Evolutionary conservation across 352 stramenopile species (phyloP).

Genomic region (Phytophthora foliorum): DNA sequence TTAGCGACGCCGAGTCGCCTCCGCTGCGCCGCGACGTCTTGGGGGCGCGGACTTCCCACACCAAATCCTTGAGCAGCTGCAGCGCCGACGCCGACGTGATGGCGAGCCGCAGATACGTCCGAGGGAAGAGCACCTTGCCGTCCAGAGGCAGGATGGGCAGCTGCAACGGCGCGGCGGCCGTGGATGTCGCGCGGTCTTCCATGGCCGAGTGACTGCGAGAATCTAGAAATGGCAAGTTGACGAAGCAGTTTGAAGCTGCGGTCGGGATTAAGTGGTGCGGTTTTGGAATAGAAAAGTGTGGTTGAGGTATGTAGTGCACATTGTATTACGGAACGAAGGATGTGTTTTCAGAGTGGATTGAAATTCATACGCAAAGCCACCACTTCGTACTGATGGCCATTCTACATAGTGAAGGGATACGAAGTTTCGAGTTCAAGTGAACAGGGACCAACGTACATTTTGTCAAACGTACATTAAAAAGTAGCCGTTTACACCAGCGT

Average conservation of each 20-base stretch:
- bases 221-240: slow-evolving; percentile 38
- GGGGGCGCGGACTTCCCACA: slow-evolving; percentile 75
- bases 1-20: slow-evolving; percentile 45
- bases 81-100: slow-evolving; percentile 70
- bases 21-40: slow-evolving; percentile 46
- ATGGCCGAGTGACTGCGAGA: slow-evolving; percentile 9
- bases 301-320: slow-evolving; percentile 16
- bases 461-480: slow-evolving; percentile 39
- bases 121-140: slow-evolving; percentile 79
- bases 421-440: slow-evolving; percentile 17
- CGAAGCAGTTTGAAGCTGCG: slow-evolving; percentile 16
- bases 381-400: slow-evolving; percentile 27
- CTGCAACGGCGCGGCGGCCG: slow-evolving; percentile 40
- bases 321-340: neutral
- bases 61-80: slow-evolving; percentile 81
- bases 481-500: slow-evolving; percentile 20
- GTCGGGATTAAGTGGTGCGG: slow-evolving; percentile 16
- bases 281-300: neutral
- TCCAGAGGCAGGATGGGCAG: slow-evolving; percentile 77
- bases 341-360: slow-evolving; percentile 1
- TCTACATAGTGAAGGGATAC: slow-evolving; percentile 29
- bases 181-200: slow-evolving; percentile 31
- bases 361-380: slow-evolving; percentile 19
- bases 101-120: slow-evolving; percentile 77
- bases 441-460: slow-evolving; percentile 34